Conservation (phyloP, 2,329 filamentous ascomycete species). For the Knufia fluminis region DNA sequence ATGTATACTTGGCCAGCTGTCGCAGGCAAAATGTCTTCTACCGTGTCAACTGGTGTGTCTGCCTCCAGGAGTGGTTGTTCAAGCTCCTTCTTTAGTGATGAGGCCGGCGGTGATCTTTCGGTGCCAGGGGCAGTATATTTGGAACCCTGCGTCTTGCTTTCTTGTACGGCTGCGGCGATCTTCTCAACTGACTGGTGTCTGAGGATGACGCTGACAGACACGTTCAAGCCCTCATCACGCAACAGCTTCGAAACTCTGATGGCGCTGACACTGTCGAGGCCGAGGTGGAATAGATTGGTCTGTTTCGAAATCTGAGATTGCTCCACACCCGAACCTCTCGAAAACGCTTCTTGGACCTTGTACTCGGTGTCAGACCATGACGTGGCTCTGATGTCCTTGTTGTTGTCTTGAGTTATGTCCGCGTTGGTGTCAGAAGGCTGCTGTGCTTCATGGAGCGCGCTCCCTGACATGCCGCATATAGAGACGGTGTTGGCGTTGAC, state of each 20-base stretch:
- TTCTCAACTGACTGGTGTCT: slow-evolving; percentile 54
- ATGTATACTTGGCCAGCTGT: slow-evolving; percentile 74
- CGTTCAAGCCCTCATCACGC: slow-evolving; percentile 50
- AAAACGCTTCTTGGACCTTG: slow-evolving; percentile 39
- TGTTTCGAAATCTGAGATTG: slow-evolving; percentile 48
- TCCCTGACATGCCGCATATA: slow-evolving; percentile 52
- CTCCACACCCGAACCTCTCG: slow-evolving; percentile 52
- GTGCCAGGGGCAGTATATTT: slow-evolving; percentile 12
- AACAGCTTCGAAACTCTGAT: slow-evolving; percentile 72
- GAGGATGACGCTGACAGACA: slow-evolving; percentile 65
- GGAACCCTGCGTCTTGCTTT: background rate
- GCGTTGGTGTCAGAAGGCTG: background rate
- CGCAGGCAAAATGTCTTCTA: slow-evolving; percentile 56
- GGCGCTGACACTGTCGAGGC: slow-evolving; percentile 83
- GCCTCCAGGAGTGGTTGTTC: slow-evolving; percentile 23
- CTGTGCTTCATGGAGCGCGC: background rate
- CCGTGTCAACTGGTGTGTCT: slow-evolving; percentile 35
- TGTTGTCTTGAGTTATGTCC: background rate
- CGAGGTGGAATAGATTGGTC: slow-evolving; percentile 70
- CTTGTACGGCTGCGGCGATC: slow-evolving; percentile 46
- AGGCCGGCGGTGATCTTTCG: slow-evolving; percentile 9
- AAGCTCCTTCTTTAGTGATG: slow-evolving; percentile 26
- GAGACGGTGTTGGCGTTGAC: slow-evolving; percentile 28
- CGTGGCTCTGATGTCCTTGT: background rate
- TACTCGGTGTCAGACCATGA: slow-evolving; percentile 29